These are phyloP conservation scores for Apophysomyces ossiformis DNA, from an alignment of 371 early-diverging fungal species.

Conservation along the genomic window DNA sequence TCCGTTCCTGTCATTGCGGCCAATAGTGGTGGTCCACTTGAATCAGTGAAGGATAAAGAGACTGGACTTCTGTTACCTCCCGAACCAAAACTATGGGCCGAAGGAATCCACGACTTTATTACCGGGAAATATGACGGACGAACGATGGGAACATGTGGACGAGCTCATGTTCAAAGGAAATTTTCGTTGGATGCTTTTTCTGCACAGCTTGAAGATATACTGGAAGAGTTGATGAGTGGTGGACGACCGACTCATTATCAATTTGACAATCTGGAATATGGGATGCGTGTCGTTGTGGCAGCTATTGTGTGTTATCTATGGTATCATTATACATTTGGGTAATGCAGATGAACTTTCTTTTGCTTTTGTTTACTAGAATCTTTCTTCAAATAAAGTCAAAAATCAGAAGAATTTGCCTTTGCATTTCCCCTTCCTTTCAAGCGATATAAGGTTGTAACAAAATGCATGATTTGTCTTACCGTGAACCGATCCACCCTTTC, in stretches of 20 bases:
- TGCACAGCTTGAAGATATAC: slow-evolving; percentile 64
- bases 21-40: slow-evolving; percentile 87
- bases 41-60: slow-evolving; percentile 71
- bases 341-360: no score
- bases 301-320: slow-evolving; percentile 24
- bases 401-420: no score
- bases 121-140: slow-evolving; percentile 27
- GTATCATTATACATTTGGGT: slow-evolving; percentile 26
- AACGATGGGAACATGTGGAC: slow-evolving; percentile 68
- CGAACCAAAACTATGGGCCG: slow-evolving; percentile 67
- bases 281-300: slow-evolving; percentile 27
- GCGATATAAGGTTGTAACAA: no score
- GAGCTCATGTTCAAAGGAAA: slow-evolving; percentile 60
- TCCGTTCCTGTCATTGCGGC: slow-evolving; percentile 87
- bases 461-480: no score
- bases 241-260: slow-evolving; percentile 21
- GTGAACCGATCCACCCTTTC: no score
- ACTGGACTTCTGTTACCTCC: slow-evolving; percentile 82
- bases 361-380: no score
- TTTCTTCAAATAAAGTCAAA: no score
- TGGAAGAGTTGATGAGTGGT: slow-evolving; percentile 42
- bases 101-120: slow-evolving; percentile 58
- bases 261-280: slow-evolving; percentile 32
- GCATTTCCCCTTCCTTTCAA: no score
- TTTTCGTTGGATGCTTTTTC: slow-evolving; percentile 77